Evolutionary conservation across 805 yeast genomes (phyloP), one percentile per base, ranked within the genome.

Genomic region (Torulaspora delbrueckii): DNA sequence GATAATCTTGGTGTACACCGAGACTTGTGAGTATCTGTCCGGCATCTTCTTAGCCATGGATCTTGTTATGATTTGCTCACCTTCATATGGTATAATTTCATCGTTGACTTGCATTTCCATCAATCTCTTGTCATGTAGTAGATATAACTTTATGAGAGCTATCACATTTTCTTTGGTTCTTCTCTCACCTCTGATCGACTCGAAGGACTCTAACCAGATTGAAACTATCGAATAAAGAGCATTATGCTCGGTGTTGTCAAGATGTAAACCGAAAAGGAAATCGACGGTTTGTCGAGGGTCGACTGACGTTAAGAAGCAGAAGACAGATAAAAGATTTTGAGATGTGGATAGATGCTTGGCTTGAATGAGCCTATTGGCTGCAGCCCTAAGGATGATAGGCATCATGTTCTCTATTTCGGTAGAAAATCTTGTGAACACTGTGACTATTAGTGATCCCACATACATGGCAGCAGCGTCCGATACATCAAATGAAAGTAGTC

Each of bases 201-300:
- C 91, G 64, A 87, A 90, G 2, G 87, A 76, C 22, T 78, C 79
- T 40, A 91, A 75, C 98, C 98, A 93, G 42, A 85, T 82, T 2
- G 83, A 82, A 42, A 91, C 62, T 1, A 87, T 78, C 3, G 75
- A 65, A 19, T 69, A 68, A 8, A 89, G 68, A 1, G 84, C 82
- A 22, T 72, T 56, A 2, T 49, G 28, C 3, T 31, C 46, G 2
- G 68, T 67, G 13, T 54, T 59, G 6, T 54, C 60, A 7, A 70
- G 45, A 5, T 53, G 52, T 46, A 77, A 67, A 7, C 66, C 64
- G 16, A 71, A 67, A 42, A 91, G 72, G 46, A 87, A 81, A 32
- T 78, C 71, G 2, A 90, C 66, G 30, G 87, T 81, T 13, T 81
- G 81, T 6, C 63, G 63, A 0, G 93, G 81, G 31, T 89, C 80